phyloP scores from a whole-genome alignment of 805 yeast genomes.

The Monosporozyma aerobia region DNA sequence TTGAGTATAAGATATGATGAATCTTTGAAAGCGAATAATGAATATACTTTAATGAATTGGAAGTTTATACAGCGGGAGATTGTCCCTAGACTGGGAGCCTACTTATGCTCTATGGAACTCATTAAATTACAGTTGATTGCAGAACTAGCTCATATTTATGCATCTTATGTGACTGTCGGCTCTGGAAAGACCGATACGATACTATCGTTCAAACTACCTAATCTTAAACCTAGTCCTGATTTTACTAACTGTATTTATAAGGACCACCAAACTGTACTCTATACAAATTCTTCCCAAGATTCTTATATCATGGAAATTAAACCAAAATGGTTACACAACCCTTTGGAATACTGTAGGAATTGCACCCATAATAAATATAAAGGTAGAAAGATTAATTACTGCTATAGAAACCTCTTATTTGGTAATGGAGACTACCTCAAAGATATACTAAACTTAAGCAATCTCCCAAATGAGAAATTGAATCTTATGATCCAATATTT shows the following conservation, averaged over 20 bases:
- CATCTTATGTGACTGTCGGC: background rate
- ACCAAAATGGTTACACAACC: slow-evolving; percentile 26
- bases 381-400: slow-evolving; percentile 16
- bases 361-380: slow-evolving; percentile 22
- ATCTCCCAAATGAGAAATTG: slow-evolving; percentile 11
- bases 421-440: slow-evolving; percentile 6
- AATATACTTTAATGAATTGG: slow-evolving; percentile 14
- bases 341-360: slow-evolving; percentile 21
- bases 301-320: slow-evolving; percentile 22
- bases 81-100: slow-evolving; percentile 9
- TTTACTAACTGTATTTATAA: slow-evolving; percentile 2
- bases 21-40: slow-evolving; percentile 16
- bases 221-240: slow-evolving; percentile 8
- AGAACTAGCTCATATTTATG: background rate
- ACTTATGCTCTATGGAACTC: slow-evolving; percentile 9
- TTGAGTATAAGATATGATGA: slow-evolving; percentile 15
- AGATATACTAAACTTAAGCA: slow-evolving; percentile 3
- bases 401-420: slow-evolving; percentile 13
- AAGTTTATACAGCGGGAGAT: slow-evolving; percentile 9
- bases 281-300: background rate
- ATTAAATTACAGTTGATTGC: slow-evolving; percentile 1
- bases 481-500: slow-evolving; percentile 18
- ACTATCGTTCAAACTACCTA: slow-evolving; percentile 6
- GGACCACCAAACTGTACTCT: slow-evolving; percentile 23
- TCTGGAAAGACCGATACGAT: background rate